phyloP scores from a whole-genome alignment of 1,139 yeast species.

The Wickerhamiella pararugosa region DNA sequence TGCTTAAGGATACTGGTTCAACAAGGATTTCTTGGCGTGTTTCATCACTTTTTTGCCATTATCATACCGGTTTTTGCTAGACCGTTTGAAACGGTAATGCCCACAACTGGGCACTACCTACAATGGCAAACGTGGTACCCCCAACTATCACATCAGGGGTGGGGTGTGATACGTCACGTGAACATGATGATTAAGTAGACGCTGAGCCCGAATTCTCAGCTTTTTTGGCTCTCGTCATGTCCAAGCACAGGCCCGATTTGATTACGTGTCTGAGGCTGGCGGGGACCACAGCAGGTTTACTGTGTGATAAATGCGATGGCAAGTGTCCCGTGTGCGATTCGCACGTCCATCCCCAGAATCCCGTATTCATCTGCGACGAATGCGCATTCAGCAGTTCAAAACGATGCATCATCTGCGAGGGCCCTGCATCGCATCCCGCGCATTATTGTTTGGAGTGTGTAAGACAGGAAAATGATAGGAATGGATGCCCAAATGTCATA shows the following conservation, averaged over 20 bases:
- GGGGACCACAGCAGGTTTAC: constrained; percentile 51
- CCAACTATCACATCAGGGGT: background rate
- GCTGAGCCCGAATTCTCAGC: background rate
- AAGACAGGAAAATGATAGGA: constrained; percentile 61
- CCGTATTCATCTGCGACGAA: constrained; percentile 68
- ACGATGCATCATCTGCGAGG: constrained; percentile 65
- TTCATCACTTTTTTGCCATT: background rate
- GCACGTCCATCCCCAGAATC: constrained; percentile 57
- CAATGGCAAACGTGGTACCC: background rate
- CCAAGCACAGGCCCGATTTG: constrained; percentile 80
- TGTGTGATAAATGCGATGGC: constrained; percentile 84
- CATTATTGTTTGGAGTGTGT: constrained; percentile 84
- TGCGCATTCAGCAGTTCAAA: constrained; percentile 63
- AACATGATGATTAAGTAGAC: background rate
- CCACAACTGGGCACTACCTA: background rate
- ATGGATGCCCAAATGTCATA: constrained; percentile 81
- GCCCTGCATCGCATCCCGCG: constrained; percentile 47
- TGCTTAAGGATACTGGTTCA: too few species aligned
- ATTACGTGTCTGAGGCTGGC: constrained; percentile 79
- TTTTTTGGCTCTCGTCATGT: constrained; percentile 34
- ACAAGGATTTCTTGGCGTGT: too few species aligned
- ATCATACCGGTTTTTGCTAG: background rate
- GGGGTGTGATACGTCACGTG: background rate
- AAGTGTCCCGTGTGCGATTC: constrained; percentile 87
- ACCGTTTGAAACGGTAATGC: background rate